Percentiles rank a stretch among this genome's conserved stretches.
These are phyloP conservation scores for Juglanconis oblonga DNA, from an alignment of 2,329 filamentous ascomycete species.

Conservation along the genomic window DNA sequence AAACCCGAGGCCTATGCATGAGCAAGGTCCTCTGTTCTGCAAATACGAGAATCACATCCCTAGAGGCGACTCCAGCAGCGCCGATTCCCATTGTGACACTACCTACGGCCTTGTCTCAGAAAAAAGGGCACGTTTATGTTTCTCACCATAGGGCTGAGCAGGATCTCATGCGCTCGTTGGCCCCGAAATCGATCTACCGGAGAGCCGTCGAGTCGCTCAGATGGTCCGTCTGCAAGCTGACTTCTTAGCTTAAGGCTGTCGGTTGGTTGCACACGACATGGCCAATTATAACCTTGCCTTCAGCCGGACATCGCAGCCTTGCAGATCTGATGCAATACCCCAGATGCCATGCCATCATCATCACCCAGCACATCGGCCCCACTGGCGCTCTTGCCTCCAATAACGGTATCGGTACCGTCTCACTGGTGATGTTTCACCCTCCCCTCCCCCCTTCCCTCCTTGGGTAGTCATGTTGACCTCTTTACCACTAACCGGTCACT, in stretches of 20 bases:
- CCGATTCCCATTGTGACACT: not conserved
- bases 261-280: not conserved
- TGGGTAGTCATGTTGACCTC: not conserved
- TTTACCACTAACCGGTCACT: not conserved
- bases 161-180: not conserved
- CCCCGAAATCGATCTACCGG: not conserved
- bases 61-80: not conserved
- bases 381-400: no score
- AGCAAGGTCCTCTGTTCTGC: conserved; percentile 2
- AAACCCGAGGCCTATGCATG: not conserved
- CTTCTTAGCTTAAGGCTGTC: not conserved
- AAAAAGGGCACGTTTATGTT: not conserved
- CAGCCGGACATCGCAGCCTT: not conserved
- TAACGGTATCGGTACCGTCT: not conserved
- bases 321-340: not conserved
- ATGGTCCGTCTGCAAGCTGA: conserved; percentile 1
- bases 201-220: not conserved
- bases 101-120: not conserved
- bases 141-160: conserved; percentile 8
- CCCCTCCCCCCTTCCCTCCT: no score
- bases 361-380: no score
- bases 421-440: conserved; percentile 17
- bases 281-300: not conserved
- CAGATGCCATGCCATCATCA: not conserved
- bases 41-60: conserved; percentile 2